Evolutionary conservation across 371 early-diverging fungal species (phyloP), one percentile per base, ranked within the genome.

Genomic region (Rhizomucor miehei): DNA sequence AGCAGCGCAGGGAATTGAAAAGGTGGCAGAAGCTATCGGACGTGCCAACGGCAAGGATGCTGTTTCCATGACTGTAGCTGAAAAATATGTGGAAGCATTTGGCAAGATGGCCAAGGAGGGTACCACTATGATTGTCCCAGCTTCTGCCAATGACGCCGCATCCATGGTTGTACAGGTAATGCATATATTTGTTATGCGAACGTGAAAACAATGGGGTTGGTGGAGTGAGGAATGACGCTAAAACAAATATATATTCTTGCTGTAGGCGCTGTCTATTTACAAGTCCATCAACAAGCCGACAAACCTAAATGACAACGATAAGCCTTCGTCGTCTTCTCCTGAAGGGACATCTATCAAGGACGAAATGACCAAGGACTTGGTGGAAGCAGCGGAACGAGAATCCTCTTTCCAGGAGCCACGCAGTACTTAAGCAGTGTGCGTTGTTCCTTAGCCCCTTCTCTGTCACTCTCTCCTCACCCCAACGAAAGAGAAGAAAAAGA

Each of bases 71-170:
- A 86, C 91, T 6, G 89, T 98, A 3, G 98, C 98, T n/a, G 96
- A 98, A 61, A 92, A 94, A 77, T 98, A 97, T 64, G 91, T 98
- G 40, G 94, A 95, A 44, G 93, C 95, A 1, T 97, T 97, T 67
- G 91, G 87, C 20, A 77, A 85, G 54, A 79, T 98, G 57, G 97
- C 96, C 24, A 95, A 98, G 80, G 88, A 95, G 63, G 82, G 89
- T 24, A 98, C 89, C 43, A 93, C 98, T 0, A 80, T 98, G 50
- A 86, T 98, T 52, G 85, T 97, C n/a, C 98, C 97, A 11, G 86
- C 90, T 24, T 77, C 88, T 34, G 85, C 91, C 35, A 81, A 81
- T 41, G 93, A 97, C 60, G 87, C 90, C 34, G 85, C 87, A 19
- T 74, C 82, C 13, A 90, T 92, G 89, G 92, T 94, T 24, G 86